Percentiles rank a stretch among this genome's conserved stretches.
Conservation (phyloP, 106 monocot genomes). For the Chionographis japonica region DNA sequence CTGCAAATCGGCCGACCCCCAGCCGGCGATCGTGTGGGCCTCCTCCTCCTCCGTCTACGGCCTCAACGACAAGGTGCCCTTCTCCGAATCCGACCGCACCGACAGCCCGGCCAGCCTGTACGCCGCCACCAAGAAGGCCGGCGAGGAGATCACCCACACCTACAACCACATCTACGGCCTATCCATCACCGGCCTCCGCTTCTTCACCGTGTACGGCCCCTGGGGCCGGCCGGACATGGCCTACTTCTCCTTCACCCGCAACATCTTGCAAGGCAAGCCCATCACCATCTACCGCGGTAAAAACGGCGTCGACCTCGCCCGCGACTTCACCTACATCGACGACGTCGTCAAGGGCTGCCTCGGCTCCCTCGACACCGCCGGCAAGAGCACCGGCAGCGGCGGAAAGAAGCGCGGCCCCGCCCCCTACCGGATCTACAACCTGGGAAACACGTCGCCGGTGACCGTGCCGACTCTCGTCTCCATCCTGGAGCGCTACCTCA, state of each 20-base stretch:
- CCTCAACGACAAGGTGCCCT: constrained; percentile 46
- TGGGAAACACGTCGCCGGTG: too few species aligned
- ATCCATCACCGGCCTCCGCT: constrained; percentile 58
- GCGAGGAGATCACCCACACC: constrained; percentile 57
- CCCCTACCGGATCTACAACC: too few species aligned
- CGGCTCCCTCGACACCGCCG: constrained; percentile 34
- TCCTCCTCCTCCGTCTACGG: constrained; percentile 58
- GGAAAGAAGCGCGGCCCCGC: too few species aligned
- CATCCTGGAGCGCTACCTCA: too few species aligned
- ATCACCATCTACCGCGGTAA: constrained; percentile 46
- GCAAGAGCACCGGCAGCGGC: too few species aligned
- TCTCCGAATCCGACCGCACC: constrained; percentile 53
- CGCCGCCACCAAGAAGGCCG: constrained; percentile 65
- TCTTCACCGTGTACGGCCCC: constrained; percentile 69
- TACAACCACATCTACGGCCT: constrained; percentile 72
- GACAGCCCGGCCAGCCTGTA: constrained; percentile 56
- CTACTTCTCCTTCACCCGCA: constrained; percentile 58
- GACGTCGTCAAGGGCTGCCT: constrained; percentile 50
- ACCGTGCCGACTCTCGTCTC: too few species aligned
- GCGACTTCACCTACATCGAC: constrained; percentile 62
- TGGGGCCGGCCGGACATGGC: constrained; percentile 72
- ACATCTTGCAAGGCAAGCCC: constrained; percentile 48
- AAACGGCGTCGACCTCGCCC: constrained; percentile 32
- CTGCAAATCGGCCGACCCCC: constrained; percentile 38
- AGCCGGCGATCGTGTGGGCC: constrained; percentile 49